Percentiles rank a stretch among this genome's conserved stretches.
These are phyloP conservation scores for Parachaetomium inaequale DNA, from an alignment of 495 filamentous ascomycete genomes.

Conservation along the genomic window DNA sequence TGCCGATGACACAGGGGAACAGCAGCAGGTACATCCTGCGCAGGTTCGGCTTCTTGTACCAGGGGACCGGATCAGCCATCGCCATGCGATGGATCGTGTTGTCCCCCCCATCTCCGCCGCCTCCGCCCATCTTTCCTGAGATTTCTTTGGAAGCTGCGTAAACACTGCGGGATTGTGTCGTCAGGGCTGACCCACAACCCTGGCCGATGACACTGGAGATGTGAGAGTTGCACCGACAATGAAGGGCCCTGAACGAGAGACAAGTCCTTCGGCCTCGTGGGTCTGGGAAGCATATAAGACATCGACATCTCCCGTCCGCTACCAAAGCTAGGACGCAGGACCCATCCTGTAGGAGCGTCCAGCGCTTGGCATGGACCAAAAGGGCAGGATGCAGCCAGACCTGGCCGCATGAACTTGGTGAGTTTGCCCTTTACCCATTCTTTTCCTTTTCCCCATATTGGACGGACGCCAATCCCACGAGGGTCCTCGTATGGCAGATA, in stretches of 20 bases:
- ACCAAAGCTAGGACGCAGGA: background rate
- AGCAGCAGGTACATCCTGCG: constrained; percentile 58
- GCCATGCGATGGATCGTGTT: constrained; percentile 53
- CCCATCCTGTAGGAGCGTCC: background rate
- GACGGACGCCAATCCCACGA: background rate
- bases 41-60: constrained; percentile 64
- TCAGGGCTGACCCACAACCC: background rate
- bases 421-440: background rate
- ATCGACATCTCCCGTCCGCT: background rate
- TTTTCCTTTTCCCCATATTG: background rate
- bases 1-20: constrained; percentile 64
- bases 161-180: background rate
- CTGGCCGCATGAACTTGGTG: background rate
- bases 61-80: constrained; percentile 51
- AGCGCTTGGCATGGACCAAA: background rate
- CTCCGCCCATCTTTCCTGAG: constrained; percentile 39
- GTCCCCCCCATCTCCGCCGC: constrained; percentile 28
- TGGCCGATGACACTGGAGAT: background rate
- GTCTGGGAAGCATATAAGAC: constrained; percentile 1
- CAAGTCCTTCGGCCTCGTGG: background rate
- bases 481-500: background rate
- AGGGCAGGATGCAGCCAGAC: background rate
- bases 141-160: background rate
- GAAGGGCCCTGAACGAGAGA: background rate
- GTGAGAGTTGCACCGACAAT: background rate